Evolutionary conservation across 805 yeast species (phyloP), one percentile per base, ranked within the genome.

Genomic region (Isabelozyma rhagii): DNA sequence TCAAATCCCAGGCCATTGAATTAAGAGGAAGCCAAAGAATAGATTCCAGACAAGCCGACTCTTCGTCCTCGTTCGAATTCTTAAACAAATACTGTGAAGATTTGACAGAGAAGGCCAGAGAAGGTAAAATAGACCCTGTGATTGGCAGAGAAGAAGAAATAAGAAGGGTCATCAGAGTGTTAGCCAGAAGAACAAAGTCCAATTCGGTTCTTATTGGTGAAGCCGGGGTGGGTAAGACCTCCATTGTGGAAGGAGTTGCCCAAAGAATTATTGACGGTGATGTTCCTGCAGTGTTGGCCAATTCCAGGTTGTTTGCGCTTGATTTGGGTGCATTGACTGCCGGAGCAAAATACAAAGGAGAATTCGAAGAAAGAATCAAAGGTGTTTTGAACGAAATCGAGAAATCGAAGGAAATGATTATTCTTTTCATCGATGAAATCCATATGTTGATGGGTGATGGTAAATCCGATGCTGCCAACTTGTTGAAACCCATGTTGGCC

Each of bases 361-460:
- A 94, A 66, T 94, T 93, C 63, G 99, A 94, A 76, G 99, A 94
- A 75, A 85, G 99, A 74, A 80, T 94, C 64, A 94, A 94, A 73
- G 98, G 98, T 58, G 98, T 94, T 29, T 78, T 94, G 65, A 90
- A 85, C 65, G 99, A 94, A 62, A 89, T 94, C 61, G 96, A 90
- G 68, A 87, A 90, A 59, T 85, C 96, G 1, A 84, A 85, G 60
- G 87, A 83, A 45, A 80, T 91, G 82, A 90, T 94, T 56, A 84
- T 94, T 55, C 78, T 94, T 51, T 94, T 94, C 75, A 89, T 94
- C 61, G 99, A 94, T 73, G 99, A 94, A 72, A 94, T 94, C 66
- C 99, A 94, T 73, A 94, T 94, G 97, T 82, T 94, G 58, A 94
- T 94, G 99, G 99, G 99, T 60, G 97, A 94, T 66, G 99, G 99